Percentiles rank a stretch among this genome's conserved stretches.
Conservation (phyloP, 108 stramenopile genomes). For the Nitzschia sp. region DNA sequence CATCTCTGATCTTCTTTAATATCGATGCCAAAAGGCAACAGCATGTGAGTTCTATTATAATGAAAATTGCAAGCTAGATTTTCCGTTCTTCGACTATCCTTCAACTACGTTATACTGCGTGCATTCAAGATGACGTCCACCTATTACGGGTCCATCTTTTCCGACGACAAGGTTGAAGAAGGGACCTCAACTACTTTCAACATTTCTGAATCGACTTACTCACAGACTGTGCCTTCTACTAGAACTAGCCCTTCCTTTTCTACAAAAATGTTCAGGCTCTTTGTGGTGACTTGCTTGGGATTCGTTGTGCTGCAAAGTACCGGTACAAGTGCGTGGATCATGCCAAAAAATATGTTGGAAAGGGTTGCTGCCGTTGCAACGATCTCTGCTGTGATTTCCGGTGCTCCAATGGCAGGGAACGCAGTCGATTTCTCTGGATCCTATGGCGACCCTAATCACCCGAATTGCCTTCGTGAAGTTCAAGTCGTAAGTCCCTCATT, state of each 20-base stretch:
- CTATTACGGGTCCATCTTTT: no score
- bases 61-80: no score
- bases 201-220: not conserved
- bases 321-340: not conserved
- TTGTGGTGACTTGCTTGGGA: not conserved
- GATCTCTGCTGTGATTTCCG: not conserved
- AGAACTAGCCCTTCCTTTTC: not conserved
- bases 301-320: not conserved
- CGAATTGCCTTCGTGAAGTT: conserved; percentile 45
- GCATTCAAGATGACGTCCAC: no score
- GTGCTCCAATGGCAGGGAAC: conserved; percentile 15
- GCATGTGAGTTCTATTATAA: no score
- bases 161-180: not conserved
- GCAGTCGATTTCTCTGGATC: conserved; percentile 42
- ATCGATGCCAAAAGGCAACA: no score
- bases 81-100: no score
- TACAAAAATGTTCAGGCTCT: not conserved
- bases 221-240: not conserved
- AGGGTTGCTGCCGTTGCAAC: not conserved
- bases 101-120: no score
- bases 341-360: not conserved
- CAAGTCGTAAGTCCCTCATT: not conserved
- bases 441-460: conserved; percentile 51
- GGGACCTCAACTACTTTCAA: not conserved
- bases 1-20: no score